Evolutionary conservation across 495 filamentous ascomycete species (phyloP), one percentile per base, ranked within the genome.

Genomic region (Talaromyces wortmannii): DNA sequence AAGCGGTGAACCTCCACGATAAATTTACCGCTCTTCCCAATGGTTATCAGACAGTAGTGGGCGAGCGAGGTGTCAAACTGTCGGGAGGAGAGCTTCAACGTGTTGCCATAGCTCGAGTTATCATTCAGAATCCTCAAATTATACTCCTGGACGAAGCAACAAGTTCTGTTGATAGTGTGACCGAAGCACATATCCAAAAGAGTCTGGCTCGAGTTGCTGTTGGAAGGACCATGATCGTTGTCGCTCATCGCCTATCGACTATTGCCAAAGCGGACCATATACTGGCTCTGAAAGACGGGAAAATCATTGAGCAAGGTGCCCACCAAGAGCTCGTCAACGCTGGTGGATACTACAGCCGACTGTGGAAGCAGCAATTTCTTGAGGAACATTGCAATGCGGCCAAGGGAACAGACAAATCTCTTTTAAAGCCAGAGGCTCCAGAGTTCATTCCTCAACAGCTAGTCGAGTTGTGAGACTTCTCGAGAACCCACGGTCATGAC

Each of bases 31-130:
- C 73, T n/a, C 74, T 97, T 7, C 92, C 94, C 0, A 87, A 97
- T 64, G 86, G 87, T 2, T 97, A 97, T 64, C 84, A 96, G 61
- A 97, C 94, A 0, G 88, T 92, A 58, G 94, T 98, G 48, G 94
- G 94, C 53, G 92, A 97, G 68, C 87, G 92, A 45, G 94, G 94
- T 12, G 95, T 95, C 67, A 70, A 96, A 43, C 78, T 98, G 40
- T 92, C 87, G 54, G 94, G 94, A 68, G 94, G 94, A 18, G 94
- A 98, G 71, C 96, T 96, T 66, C 94, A 98, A 67, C 89, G 94
- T 56, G 94, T 97, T 65, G 83, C 83, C 3, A 88, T 88, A 69
- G 92, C 94, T 7, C 83, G 94, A 59, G 92, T 91, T 17, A 84
- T 98, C 52, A 89, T 97, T 33, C 89, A 85, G 45, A 86, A 98